Evolutionary conservation across 345 rosid species (phyloP), one percentile per base, ranked within the genome.

Genomic region (Bruguiera gymnorhiza): DNA sequence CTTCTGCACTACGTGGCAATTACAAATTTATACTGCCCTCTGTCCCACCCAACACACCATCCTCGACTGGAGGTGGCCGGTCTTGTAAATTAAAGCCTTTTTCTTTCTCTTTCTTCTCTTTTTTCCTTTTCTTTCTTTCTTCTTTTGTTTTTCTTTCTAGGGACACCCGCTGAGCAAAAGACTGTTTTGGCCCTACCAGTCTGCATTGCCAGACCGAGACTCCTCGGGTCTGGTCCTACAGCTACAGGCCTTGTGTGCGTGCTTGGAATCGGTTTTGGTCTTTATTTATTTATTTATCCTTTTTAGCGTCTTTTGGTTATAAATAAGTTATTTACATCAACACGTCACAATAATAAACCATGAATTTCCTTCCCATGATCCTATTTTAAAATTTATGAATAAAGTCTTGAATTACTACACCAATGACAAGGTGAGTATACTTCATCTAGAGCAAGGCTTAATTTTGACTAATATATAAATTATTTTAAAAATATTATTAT

Each of bases 91-190:
- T 43, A 13, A 11, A 43, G 19, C 50, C 30, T 24, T 24, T 56
- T 56, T 27, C 50, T 59, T 31, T 21, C 30, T 34, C 23, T 48
- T 29, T 24, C 7, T 34, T 57, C 2, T 60, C 16, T 31, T n/a
- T 63, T 54, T 37, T 29, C 20, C 39, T 43, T 71, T 6, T 30
- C n/a, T 37, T 65, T 20, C 48, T 65, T 11, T 30, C 31, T 58
- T 30, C 56, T 39, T 60, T 56, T 61, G 43, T 24, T 19, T 9
- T 30, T 31, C 71, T 74, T 30, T 31, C 71, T 74, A 15, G 79
- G 84, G 80, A 61, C 75, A 68, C 76, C 71, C 80, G 74, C 76
- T 13, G 54, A 13, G 21, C 51, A 61, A 73, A 64, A 34, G 39
- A 79, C 84, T 29, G 13, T 68, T 71, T 66, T 75, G 73, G 62